A percentile compares a stretch with the other conserved stretches of the same genome.
Evolutionary conservation across 352 stramenopile species (phyloP).

Genomic region (Phytophthora ohioensis): DNA sequence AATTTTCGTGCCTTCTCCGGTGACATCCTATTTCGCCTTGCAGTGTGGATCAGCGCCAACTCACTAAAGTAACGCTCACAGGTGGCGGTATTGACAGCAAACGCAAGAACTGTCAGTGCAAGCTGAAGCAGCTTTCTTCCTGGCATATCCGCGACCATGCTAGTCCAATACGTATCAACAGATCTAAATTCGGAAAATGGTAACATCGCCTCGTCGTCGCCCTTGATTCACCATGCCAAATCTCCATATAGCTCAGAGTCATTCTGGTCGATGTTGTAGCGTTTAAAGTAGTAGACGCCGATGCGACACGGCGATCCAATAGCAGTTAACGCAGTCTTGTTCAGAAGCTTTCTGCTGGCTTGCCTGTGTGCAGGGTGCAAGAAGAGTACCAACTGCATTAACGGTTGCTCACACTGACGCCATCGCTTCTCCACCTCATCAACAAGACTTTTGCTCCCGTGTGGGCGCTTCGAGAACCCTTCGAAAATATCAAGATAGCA

Average conservation of each 20-base stretch:
- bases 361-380: slow-evolving; percentile 12
- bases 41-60: slow-evolving; percentile 18
- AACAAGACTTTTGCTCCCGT: not conserved
- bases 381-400: slow-evolving; percentile 20
- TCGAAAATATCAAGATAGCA: slow-evolving; percentile 20
- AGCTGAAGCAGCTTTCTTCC: slow-evolving; percentile 5
- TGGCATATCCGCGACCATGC: not conserved
- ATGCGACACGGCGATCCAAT: slow-evolving; percentile 13
- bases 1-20: slow-evolving; percentile 9
- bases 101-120: slow-evolving; percentile 1
- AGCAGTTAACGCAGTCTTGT: slow-evolving; percentile 5
- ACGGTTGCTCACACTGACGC: slow-evolving; percentile 15
- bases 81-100: slow-evolving; percentile 14
- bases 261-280: slow-evolving; percentile 1
- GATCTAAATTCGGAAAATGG: not conserved
- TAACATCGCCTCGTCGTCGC: not conserved
- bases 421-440: slow-evolving; percentile 14
- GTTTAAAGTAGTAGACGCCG: slow-evolving; percentile 14
- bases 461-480: not conserved
- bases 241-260: slow-evolving; percentile 1
- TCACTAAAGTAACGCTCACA: not conserved
- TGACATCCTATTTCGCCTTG: slow-evolving; percentile 17
- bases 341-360: slow-evolving; percentile 9
- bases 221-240: slow-evolving; percentile 2
- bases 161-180: not conserved